These are phyloP conservation scores for Aspergillus sp. DNA, from an alignment of 2,329 filamentous ascomycete genomes.

Conservation along the genomic window DNA sequence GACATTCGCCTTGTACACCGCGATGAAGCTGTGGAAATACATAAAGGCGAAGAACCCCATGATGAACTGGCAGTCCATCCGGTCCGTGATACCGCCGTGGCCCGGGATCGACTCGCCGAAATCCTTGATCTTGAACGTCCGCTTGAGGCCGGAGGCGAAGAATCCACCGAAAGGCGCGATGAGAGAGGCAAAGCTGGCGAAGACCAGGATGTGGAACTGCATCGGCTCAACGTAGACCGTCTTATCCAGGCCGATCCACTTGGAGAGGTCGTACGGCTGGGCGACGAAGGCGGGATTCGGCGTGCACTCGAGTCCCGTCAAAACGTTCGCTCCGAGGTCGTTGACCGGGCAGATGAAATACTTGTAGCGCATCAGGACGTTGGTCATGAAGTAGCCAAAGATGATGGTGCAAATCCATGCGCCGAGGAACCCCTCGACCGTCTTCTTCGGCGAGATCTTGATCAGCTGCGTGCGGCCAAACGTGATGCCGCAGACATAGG, in stretches of 20 bases:
- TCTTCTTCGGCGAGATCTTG: slow-evolving; percentile 98
- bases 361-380: slow-evolving; percentile 77
- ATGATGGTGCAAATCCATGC: slow-evolving; percentile 93
- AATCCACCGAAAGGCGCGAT: slow-evolving; percentile 97
- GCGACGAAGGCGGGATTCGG: slow-evolving; percentile 86
- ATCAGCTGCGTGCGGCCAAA: slow-evolving; percentile 95
- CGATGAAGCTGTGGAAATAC: slow-evolving; percentile 97
- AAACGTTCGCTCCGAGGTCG: slow-evolving; percentile 86
- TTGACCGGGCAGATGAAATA: slow-evolving; percentile 99
- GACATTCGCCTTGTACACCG: slow-evolving; percentile 72
- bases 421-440: slow-evolving; percentile 90
- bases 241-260: slow-evolving; percentile 61
- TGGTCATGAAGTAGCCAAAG: slow-evolving; percentile 72
- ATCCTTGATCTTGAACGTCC: slow-evolving; percentile 99
- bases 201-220: slow-evolving; percentile 82
- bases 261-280: slow-evolving; percentile 62
- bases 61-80: slow-evolving; percentile 99
- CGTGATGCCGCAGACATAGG: slow-evolving; percentile 93
- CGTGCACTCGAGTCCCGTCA: slow-evolving; percentile 79
- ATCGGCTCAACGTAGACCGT: slow-evolving; percentile 75
- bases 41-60: slow-evolving; percentile 99
- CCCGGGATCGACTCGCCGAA: slow-evolving; percentile 97
- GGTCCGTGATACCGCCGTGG: slow-evolving; percentile 94
- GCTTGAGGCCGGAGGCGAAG: slow-evolving; percentile 94
- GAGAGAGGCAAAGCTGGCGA: slow-evolving; percentile 88